These are phyloP conservation scores for Colletotrichum cuscutae DNA, from an alignment of 2,329 filamentous ascomycete species.

Conservation along the genomic window DNA sequence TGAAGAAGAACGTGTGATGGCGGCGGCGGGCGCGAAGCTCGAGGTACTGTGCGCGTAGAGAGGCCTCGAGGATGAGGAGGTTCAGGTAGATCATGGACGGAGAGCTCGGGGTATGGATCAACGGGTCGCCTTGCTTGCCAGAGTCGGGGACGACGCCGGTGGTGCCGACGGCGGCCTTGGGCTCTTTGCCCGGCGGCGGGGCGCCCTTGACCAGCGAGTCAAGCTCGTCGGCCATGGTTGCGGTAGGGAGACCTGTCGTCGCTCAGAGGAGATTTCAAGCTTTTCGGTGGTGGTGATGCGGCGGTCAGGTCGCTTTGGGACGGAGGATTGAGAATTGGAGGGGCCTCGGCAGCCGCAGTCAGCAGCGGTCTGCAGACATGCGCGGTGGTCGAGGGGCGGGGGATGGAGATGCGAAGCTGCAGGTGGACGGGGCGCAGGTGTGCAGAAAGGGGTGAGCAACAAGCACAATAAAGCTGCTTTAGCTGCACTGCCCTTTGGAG, in stretches of 20 bases:
- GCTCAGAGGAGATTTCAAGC: constrained; percentile 3
- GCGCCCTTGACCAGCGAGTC: constrained; percentile 95
- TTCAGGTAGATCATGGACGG: constrained; percentile 98
- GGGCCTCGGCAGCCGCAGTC: constrained; percentile 30
- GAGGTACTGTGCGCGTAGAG: constrained; percentile 91
- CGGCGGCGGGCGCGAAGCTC: constrained; percentile 87
- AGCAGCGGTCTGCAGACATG: constrained; percentile 27
- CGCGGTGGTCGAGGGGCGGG: constrained; percentile 7
- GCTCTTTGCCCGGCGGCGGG: constrained; percentile 70
- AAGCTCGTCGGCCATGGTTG: constrained; percentile 72
- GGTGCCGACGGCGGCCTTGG: constrained; percentile 43
- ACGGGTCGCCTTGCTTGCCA: constrained; percentile 71
- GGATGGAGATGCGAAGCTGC: neutral
- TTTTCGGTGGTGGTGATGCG: neutral
- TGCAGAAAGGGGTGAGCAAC: neutral
- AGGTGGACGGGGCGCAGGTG: neutral
- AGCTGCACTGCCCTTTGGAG: constrained; percentile 18
- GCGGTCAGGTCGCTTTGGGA: constrained; percentile 20
- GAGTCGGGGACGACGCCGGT: constrained; percentile 56
- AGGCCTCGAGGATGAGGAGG: constrained; percentile 94
- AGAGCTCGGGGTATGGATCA: constrained; percentile 85
- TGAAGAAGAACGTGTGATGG: constrained; percentile 92
- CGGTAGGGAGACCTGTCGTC: neutral
- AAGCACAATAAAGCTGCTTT: constrained; percentile 3
- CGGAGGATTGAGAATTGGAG: constrained; percentile 12